Base-by-base conservation (phyloP, 495 filamentous ascomycete species). In the Podospora pseudocomata region DNA sequence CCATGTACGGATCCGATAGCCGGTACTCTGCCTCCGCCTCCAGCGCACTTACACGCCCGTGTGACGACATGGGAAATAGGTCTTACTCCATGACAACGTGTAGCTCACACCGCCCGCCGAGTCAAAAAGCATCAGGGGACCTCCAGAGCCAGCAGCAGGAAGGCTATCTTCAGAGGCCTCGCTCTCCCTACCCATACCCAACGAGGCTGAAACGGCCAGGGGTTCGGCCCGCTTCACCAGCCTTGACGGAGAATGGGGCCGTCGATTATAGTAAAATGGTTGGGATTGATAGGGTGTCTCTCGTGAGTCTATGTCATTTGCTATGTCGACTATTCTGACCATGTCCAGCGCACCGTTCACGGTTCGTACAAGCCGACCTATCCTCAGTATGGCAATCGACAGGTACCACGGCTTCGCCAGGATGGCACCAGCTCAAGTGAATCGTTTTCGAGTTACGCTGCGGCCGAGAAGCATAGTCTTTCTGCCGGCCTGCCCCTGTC, bases 121-220 rank as follows among this genome's bases (percentile, higher is more conserved):
- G 82, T 69, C 79, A 85, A 70, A 84, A 79, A 62, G 85, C 86
- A n/a, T 81, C 79, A 58, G 80, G 80, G 5, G 87, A 84, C 55
- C 71, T 87, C 55, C 80, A 86, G 60, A 80, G 76, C 68, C 77
- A 81, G 20, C 70, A 72, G 1, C 78, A 75, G 57, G 72, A 71
- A 44, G 72, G 70, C 6, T 68, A 72, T 65, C 73, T 82, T 55
- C 83, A 84, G 67, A 80, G 87, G 13, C 88, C 87, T 53, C 82
- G 86, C 27, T 89, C 86, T 23, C 88, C 87, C 0, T 88, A 87
- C 73, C 82, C 83, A 11, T 90, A 90, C 70, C 87, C 87, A 7
- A 84, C 86, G n/a, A 83, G 87, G 32, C 79, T 89, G 26, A 88
- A 85, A 75, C 85, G 88, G 20, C 87, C 88, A 9, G 86, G 86